Evolutionary conservation across 441 rosid species (phyloP).

Genomic region (Erodium trifolium): DNA sequence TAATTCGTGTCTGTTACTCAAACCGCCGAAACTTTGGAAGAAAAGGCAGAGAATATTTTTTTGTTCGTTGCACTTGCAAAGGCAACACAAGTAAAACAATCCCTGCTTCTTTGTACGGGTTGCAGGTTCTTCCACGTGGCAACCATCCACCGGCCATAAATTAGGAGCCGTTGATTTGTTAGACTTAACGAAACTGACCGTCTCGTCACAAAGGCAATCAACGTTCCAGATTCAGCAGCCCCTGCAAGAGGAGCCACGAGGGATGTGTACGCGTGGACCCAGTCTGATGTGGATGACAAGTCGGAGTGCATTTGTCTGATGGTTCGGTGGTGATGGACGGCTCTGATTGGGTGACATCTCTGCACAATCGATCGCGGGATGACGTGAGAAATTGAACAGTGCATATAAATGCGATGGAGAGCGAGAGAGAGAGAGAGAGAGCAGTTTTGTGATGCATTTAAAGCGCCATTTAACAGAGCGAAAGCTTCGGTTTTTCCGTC

Average conservation of each 20-base stretch:
- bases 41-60: constrained; percentile 14
- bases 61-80: not conserved
- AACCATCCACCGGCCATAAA: not conserved
- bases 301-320: constrained; percentile 12
- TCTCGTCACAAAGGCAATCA: not conserved
- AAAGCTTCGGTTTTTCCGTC: constrained; percentile 47
- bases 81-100: not conserved
- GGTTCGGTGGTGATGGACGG: constrained; percentile 24
- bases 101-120: not conserved
- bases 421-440: constrained; percentile 17
- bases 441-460: constrained; percentile 30
- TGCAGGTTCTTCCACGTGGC: constrained; percentile 13
- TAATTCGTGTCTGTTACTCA: constrained; percentile 13
- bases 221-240: not conserved
- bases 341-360: not conserved
- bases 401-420: constrained; percentile 15
- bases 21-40: not conserved
- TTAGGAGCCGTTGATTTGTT: constrained; percentile 15
- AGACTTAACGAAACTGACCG: constrained; percentile 8
- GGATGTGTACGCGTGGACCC: not conserved
- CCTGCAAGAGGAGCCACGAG: not conserved
- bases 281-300: constrained; percentile 29
- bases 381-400: constrained; percentile 21
- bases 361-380: constrained; percentile 19
- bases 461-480: constrained; percentile 25